Evolutionary conservation across 1,139 yeast genomes (phyloP).

Genomic region (Kodamaea anthophila): DNA sequence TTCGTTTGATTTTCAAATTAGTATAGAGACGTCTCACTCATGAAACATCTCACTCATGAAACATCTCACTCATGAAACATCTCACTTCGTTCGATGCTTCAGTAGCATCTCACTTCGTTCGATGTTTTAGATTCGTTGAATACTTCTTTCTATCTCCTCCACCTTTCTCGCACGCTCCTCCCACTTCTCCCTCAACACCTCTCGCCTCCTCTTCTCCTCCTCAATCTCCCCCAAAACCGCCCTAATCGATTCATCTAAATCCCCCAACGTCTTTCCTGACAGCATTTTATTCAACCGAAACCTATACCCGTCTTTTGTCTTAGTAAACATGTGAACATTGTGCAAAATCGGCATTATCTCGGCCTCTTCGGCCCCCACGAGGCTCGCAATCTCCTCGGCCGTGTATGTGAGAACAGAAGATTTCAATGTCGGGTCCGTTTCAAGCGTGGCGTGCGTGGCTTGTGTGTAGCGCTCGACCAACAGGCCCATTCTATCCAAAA

Average conservation of each 20-base stretch:
- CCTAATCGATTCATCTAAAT: conserved; percentile 29
- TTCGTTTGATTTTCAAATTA: too few relatives aligned
- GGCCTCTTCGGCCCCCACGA: conserved; percentile 7
- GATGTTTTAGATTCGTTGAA: not conserved
- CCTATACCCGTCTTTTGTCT: conserved; percentile 19
- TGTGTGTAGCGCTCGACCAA: conserved; percentile 22
- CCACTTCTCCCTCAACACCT: conserved; percentile 32
- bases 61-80: too few relatives aligned
- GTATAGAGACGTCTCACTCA: too few relatives aligned
- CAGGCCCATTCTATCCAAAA: conserved; percentile 28
- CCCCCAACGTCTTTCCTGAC: conserved; percentile 17
- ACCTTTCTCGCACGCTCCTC: conserved; percentile 27
- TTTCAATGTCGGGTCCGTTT: conserved; percentile 1
- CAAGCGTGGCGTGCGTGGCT: conserved; percentile 5
- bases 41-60: too few relatives aligned
- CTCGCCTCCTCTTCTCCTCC: conserved; percentile 26
- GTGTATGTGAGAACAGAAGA: conserved; percentile 8
- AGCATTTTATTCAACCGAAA: conserved; percentile 8
- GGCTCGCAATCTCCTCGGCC: conserved; percentile 8
- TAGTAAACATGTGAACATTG: conserved; percentile 17
- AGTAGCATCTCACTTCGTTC: conserved; percentile 6
- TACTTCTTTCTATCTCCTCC: conserved; percentile 14
- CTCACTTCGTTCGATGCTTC: too few relatives aligned
- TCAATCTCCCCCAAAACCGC: conserved; percentile 21
- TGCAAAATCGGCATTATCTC: conserved; percentile 5